Evolutionary conservation across 345 rosid species (phyloP), one percentile per base, ranked within the genome.

Genomic region (Lepidium africanum): DNA sequence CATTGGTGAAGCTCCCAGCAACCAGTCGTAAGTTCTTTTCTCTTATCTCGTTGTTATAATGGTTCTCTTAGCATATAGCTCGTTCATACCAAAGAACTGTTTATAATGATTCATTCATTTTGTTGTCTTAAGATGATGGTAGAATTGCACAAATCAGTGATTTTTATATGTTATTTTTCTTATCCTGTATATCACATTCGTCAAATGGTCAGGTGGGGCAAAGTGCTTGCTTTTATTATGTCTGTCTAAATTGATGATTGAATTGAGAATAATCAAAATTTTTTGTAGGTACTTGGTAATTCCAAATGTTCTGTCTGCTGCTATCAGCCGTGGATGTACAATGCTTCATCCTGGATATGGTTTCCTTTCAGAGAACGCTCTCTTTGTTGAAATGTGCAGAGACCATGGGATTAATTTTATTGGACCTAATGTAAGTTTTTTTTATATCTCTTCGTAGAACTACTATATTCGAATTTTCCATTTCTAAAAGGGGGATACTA

Each of bases 291-390:
- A 91, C 73, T 80, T 94, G 57, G 65, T 88, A 78, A 87, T 88
- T 51, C 89, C 91, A 6, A 94, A 94, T 84, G 99, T 91, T 73
- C 68, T 94, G 35, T 87, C 99, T 10, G 99, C 97, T 71, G 99
- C 99, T 50, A 81, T 85, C 12, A 94, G 92, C 81, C 86, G 87
- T 9, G 79, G 84, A 40, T 94, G 99, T 72, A 91, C 97, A 23
- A 91, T 94, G 99, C 83, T 94, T 50, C 99, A 94, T 84, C 99
- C 99, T 71, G 99, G 99, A 67, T 94, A 94, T 73, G 99, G 99
- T 14, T 91, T 94, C 81, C 97, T 94, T 70, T 86, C 99, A 16
- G 99, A 94, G 77, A 94, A 94, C 76, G 97, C 99, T 52, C 83
- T 77, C 7, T 94, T 94, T 68, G 99, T 94, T 55, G 97, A 94